Evolutionary conservation across 257 asterid species (phyloP).

Genomic region (Scutellaria baicalensis): DNA sequence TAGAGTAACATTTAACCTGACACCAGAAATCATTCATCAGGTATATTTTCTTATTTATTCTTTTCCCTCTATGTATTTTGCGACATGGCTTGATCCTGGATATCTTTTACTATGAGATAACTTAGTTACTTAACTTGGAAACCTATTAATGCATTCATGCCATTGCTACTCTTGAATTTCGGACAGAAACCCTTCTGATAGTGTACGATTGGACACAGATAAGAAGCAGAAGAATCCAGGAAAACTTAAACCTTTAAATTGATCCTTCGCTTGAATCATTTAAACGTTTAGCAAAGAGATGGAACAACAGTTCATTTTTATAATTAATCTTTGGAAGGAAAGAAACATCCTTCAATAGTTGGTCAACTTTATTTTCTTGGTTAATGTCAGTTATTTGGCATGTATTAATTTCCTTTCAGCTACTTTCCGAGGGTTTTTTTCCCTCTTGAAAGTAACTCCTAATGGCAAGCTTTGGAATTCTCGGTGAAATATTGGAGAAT

Average conservation of each 20-base stretch:
- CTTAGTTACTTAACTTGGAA: neutral
- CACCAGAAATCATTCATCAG: slow-evolving; percentile 98
- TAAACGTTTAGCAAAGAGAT: neutral
- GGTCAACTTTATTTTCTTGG: neutral
- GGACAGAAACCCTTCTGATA: neutral
- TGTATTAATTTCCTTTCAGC: neutral
- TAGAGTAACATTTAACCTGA: slow-evolving; percentile 92
- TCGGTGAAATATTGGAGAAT: slow-evolving; percentile 3
- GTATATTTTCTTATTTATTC: slow-evolving; percentile 28
- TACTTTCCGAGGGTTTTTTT: neutral
- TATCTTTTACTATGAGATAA: slow-evolving; percentile 2
- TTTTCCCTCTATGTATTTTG: neutral
- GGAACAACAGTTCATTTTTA: neutral
- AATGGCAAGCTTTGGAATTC: neutral
- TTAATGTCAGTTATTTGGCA: neutral
- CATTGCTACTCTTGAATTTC: neutral
- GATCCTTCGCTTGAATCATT: neutral
- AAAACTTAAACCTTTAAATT: neutral
- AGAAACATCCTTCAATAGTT: neutral
- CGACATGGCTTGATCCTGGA: slow-evolving; percentile 1
- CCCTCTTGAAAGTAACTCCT: neutral
- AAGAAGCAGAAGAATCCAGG: slow-evolving; percentile 1
- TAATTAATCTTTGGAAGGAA: neutral
- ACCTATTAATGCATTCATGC: neutral
- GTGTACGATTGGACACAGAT: neutral